Evolutionary conservation across 164 flowering plant species (phyloP), one percentile per base, ranked within the genome.

Genomic region (Vitis rupestris): DNA sequence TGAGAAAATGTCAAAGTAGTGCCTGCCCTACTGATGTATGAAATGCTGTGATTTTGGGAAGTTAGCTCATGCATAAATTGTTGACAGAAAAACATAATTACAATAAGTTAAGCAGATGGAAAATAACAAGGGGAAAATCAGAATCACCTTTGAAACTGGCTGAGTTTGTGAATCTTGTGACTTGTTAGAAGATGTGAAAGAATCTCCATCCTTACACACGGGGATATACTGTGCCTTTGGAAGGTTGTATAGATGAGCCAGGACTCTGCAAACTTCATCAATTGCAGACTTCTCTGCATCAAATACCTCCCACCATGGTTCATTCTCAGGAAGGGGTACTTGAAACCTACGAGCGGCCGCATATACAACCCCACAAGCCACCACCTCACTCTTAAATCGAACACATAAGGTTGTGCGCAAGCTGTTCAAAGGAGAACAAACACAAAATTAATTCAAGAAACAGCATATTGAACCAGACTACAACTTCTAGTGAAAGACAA

Each of bases 241-340:
- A 79, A 88, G 90, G 77, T 80, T 83, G 74, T 91, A 96, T 17
- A 96, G 75, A 63, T 84, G 91, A 37, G 97, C 97, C 60, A 96
- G 81, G 69, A 90, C 94, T 67, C 85, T 86, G 70, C 99, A 96
- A 63, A 96, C 93, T 82, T 96, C 99, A 82, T 93, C 97, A 53
- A 93, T 93, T 56, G 86, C 93, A 61, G 89, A 72, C 73, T 90
- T 89, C 10, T 90, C 97, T 2, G 95, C 95, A 83, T 91, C 98
- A 86, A 96, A 91, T 67, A 86, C 97, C 80, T 89, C 88, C 99
- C 98, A 96, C 99, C 99, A 96, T 19, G 98, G 98, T 64, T 93
- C 97, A 78, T 89, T 90, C 80, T 96, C 99, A 30, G 99, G 98
- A 56, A 96, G 88, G 15, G 99, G 90, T 47, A 89, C 91, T 65